phyloP scores from a whole-genome alignment of 164 flowering plant species.

The Piper longum region DNA sequence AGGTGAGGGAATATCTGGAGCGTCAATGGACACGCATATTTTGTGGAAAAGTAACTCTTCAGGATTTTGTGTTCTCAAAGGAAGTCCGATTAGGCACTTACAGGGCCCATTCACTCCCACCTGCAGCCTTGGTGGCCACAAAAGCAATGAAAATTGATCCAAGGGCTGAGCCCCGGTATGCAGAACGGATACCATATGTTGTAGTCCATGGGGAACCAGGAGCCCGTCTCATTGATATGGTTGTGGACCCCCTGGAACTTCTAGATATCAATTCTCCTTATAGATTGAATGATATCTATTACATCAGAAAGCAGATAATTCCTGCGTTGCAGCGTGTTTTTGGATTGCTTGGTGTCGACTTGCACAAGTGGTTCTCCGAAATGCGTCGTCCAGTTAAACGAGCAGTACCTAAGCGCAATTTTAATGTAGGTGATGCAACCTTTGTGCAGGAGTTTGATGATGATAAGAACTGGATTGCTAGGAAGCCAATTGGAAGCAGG shows the following conservation, averaged over 20 bases:
- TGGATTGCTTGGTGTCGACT: slow-evolving; percentile 83
- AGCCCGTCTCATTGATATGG: slow-evolving; percentile 84
- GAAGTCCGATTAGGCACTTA: slow-evolving; percentile 94
- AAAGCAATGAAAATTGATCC: slow-evolving; percentile 89
- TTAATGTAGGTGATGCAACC: slow-evolving; percentile 15
- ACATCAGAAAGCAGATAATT: slow-evolving; percentile 85
- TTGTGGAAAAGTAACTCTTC: slow-evolving; percentile 64
- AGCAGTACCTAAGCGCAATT: slow-evolving; percentile 31
- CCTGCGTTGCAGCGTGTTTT: slow-evolving; percentile 85
- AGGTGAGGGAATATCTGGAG: slow-evolving; percentile 65
- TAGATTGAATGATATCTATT: slow-evolving; percentile 71
- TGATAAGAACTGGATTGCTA: background rate
- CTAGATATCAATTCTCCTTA: slow-evolving; percentile 58
- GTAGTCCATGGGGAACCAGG: slow-evolving; percentile 97
- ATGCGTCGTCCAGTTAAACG: slow-evolving; percentile 70
- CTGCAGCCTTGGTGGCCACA: slow-evolving; percentile 86
- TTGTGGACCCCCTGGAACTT: slow-evolving; percentile 77
- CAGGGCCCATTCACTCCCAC: slow-evolving; percentile 67
- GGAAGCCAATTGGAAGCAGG: slow-evolving; percentile 13
- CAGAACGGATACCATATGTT: slow-evolving; percentile 75
- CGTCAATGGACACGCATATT: slow-evolving; percentile 81
- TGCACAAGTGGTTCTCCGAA: slow-evolving; percentile 63
- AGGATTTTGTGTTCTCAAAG: slow-evolving; percentile 92
- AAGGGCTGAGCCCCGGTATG: slow-evolving; percentile 93
- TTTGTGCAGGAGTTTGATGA: background rate